A percentile compares a stretch with the other conserved stretches of the same genome.
phyloP scores from a whole-genome alignment of 192 early-diverging fungal species.

The Gamsiella multidivaricata region DNA sequence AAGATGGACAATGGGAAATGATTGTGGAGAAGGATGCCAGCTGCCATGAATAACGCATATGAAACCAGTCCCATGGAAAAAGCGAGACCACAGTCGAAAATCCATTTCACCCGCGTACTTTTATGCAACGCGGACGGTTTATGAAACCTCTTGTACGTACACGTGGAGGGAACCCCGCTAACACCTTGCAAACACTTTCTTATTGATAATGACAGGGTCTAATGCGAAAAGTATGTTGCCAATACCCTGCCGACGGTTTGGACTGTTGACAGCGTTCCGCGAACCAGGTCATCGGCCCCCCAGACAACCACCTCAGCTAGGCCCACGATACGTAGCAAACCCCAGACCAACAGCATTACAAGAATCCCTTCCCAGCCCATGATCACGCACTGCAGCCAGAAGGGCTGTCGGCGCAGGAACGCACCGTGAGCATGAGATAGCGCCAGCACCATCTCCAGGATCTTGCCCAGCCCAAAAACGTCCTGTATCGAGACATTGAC shows the following conservation, averaged over 20 bases:
- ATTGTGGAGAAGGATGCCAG: too few relatives aligned
- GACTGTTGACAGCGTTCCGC: conserved; percentile 30
- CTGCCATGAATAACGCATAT: too few relatives aligned
- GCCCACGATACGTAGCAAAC: conserved; percentile 32
- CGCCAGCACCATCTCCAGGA: conserved; percentile 30
- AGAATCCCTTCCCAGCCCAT: conserved; percentile 35
- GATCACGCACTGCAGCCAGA: conserved; percentile 34
- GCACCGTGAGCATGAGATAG: conserved; percentile 39
- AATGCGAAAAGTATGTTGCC: conserved; percentile 9
- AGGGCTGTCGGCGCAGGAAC: conserved; percentile 38
- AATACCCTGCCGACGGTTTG: conserved; percentile 9
- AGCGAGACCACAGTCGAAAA: too few relatives aligned
- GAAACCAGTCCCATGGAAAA: too few relatives aligned
- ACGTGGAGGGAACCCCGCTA: too few relatives aligned
- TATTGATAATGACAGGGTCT: too few relatives aligned
- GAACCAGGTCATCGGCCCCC: conserved; percentile 49
- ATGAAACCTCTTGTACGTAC: too few relatives aligned
- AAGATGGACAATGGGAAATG: too few relatives aligned
- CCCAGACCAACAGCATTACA: conserved; percentile 38
- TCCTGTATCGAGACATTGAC: conserved; percentile 34
- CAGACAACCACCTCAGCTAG: conserved; percentile 50
- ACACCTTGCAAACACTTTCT: too few relatives aligned
- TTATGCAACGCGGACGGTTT: too few relatives aligned
- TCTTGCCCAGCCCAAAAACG: conserved; percentile 38
- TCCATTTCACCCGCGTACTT: too few relatives aligned